Percentiles rank a stretch among this genome's conserved stretches.
Conservation (phyloP, 495 filamentous ascomycete genomes). For the Penicillium macrosclerotiorum region DNA sequence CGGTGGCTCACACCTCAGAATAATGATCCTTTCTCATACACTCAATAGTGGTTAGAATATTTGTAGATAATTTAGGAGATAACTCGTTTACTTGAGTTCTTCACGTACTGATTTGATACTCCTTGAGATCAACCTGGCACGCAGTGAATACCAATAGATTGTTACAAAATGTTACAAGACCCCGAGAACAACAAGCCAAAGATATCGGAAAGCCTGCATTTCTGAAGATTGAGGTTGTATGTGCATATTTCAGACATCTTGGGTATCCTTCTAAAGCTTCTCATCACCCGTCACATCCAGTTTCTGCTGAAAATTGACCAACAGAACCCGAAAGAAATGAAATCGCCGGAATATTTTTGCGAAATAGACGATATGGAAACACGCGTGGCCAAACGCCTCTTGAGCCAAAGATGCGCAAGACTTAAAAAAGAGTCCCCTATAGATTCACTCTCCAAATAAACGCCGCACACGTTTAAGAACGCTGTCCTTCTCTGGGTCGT, state of each 20-base stretch:
- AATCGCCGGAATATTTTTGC: constrained; percentile 9
- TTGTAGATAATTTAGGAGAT: too few species aligned
- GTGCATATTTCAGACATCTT: constrained; percentile 21
- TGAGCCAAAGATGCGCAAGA: constrained; percentile 5
- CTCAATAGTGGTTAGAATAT: too few species aligned
- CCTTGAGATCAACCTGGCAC: not conserved
- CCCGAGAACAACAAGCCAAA: too few species aligned
- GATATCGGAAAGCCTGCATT: too few species aligned
- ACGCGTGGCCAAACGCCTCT: constrained; percentile 4
- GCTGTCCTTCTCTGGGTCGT: constrained; percentile 98
- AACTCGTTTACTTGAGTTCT: too few species aligned
- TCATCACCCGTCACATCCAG: constrained; percentile 2
- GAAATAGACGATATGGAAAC: constrained; percentile 10
- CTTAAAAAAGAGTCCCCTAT: not conserved
- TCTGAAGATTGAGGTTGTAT: constrained; percentile 6
- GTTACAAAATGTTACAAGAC: too few species aligned
- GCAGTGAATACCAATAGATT: too few species aligned
- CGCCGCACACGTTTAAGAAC: constrained; percentile 87
- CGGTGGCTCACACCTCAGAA: too few species aligned
- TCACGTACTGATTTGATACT: too few species aligned
- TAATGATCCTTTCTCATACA: too few species aligned
- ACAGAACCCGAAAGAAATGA: constrained; percentile 2
- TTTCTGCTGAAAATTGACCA: constrained; percentile 2
- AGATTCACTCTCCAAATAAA: constrained; percentile 80
- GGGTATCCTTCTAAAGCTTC: constrained; percentile 27